A percentile compares a stretch with the other conserved stretches of the same genome.
These are phyloP conservation scores for Xylariaceae sp. DNA, from an alignment of 2,329 filamentous ascomycete species.

Conservation along the genomic window DNA sequence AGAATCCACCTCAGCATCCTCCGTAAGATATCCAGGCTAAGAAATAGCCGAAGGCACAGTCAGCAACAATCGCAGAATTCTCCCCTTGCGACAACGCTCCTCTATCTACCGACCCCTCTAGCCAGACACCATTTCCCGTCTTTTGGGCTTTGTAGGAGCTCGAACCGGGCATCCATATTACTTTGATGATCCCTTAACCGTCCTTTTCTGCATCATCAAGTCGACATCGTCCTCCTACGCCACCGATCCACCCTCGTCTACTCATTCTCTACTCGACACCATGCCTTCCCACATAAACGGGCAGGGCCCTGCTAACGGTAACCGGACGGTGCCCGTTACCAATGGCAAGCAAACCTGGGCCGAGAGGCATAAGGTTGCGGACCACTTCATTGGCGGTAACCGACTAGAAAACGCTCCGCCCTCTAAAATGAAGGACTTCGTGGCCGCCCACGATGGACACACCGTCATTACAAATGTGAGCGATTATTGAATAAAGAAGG, in stretches of 20 bases:
- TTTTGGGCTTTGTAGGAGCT: conserved; percentile 34
- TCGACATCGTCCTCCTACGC: conserved; percentile 21
- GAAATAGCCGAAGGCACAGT: conserved; percentile 16
- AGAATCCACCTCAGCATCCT: conserved; percentile 8
- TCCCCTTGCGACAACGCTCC: conserved; percentile 1
- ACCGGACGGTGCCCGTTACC: conserved; percentile 54
- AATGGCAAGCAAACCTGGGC: conserved; percentile 73
- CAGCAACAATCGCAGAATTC: conserved; percentile 21
- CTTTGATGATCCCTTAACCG: conserved; percentile 36
- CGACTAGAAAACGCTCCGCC: conserved; percentile 79
- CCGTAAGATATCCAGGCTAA: conserved; percentile 5
- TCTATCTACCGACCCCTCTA: conserved; percentile 3
- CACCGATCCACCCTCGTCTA: conserved; percentile 21
- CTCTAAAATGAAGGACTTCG: conserved; percentile 95
- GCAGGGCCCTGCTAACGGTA: conserved; percentile 49
- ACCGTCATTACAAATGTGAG: conserved; percentile 97
- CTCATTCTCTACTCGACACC: conserved; percentile 21
- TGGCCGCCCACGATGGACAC: conserved; percentile 86
- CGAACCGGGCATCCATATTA: conserved; percentile 32
- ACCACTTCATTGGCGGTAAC: conserved; percentile 98
- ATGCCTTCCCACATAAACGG: conserved; percentile 36
- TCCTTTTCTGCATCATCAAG: conserved; percentile 32
- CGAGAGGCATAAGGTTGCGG: conserved; percentile 79
- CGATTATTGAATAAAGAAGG: background rate
- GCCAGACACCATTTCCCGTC: conserved; percentile 31